Base-by-base conservation (phyloP, 352 stramenopile genomes). In the Pythium dissotocum region DNA sequence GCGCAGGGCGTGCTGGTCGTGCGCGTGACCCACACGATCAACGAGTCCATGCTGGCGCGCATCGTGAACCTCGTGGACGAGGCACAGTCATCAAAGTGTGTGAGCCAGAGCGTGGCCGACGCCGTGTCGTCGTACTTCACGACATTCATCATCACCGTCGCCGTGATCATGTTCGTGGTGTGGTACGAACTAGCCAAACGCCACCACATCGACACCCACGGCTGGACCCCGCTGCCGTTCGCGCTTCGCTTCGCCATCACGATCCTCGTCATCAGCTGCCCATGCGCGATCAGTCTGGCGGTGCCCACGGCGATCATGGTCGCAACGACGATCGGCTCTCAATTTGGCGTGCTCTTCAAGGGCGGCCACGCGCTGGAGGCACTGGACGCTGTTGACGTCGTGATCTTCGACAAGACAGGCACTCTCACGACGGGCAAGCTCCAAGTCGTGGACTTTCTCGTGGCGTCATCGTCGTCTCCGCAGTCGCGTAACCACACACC, bases 391-490 rank as follows among this genome's bases (percentile, higher is more conserved):
- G 79, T 91, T 42, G 76, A 91, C 67, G 80, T 78, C 18, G 77
- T 94, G n/a, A 77, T 94, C 57, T 93, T 94, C 55, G 84, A 94
- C 71, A 94, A 94, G 71, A 94, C 86, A 1, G 86, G 86, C 6
- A 94, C 86, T 9, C 80, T 93, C 38, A 94, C 86, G 18, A 84
- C 64, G 16, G 85, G 83, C 4, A 78, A 81, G 6, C 71, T 91
- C 53, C 69, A 79, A 0, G 76, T 92, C 30, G 76, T 78, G 26
- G 61, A 75, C 38, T 66, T 75, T 24, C 51, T 75, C 36, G 63
- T 75, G 18, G 64, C 66, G 13, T 69, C 55, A 18, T 61, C 61
- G 4, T 24, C 51, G 4, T 46, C 58, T 12, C 28, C 32, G 4
- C 18, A 61, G 21, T 44, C 12, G 57, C 38, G n/a, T 9, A 28